Percentiles rank a stretch among this genome's conserved stretches.
phyloP scores from a whole-genome alignment of 2,329 filamentous ascomycete species.

The Ophiostoma novo-ulmi region DNA sequence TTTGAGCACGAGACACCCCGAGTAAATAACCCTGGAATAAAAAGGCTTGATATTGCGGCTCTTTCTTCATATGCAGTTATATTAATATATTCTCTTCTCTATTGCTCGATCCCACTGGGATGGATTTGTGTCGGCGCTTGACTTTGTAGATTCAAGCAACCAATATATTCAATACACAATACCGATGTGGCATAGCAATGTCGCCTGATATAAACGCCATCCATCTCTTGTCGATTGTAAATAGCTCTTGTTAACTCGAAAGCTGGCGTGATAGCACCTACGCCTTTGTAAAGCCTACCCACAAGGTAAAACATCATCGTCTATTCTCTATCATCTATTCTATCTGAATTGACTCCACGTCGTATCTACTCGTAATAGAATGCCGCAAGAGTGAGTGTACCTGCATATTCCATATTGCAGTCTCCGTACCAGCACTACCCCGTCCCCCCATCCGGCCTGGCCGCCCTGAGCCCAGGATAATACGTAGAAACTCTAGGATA shows the following conservation, averaged over 20 bases:
- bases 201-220: no score
- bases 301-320: neutral
- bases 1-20: neutral
- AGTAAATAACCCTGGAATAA: neutral
- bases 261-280: neutral
- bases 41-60: conserved; percentile 6
- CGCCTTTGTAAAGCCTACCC: no score
- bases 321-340: neutral
- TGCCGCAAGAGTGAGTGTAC: neutral
- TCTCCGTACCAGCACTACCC: neutral
- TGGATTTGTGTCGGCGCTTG: no score
- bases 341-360: neutral
- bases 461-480: neutral
- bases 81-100: no score
- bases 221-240: no score
- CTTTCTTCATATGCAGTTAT: neutral
- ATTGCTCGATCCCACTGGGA: no score
- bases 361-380: neutral
- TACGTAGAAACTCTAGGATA: neutral
- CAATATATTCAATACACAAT: no score
- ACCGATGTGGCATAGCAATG: neutral
- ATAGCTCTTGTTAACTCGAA: no score
- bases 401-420: neutral
- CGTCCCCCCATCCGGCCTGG: neutral
- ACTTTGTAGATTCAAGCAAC: no score